Evolutionary conservation across 495 filamentous ascomycete genomes (phyloP).

Genomic region (Podospora australis): DNA sequence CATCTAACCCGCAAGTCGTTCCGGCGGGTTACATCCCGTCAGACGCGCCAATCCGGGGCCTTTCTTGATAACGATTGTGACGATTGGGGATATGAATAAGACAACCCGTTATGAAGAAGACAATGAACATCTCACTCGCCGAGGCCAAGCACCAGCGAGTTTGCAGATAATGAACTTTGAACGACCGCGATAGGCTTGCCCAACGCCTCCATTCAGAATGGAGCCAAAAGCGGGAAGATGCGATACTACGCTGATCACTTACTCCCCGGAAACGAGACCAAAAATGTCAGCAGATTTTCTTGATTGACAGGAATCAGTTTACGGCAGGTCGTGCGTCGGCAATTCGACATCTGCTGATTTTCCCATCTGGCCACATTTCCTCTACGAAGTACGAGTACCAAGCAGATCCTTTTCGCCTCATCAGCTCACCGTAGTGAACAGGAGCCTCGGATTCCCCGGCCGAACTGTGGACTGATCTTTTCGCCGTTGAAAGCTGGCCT

Average conservation of each 20-base stretch:
- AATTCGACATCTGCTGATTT: conserved; percentile 26
- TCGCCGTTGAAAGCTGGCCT: too few relatives aligned
- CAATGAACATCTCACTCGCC: conserved; percentile 2
- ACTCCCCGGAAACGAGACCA: neutral
- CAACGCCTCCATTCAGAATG: too few relatives aligned
- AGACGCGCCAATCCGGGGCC: neutral
- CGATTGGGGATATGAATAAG: conserved; percentile 4
- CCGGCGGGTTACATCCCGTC: conserved; percentile 3
- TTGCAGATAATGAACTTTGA: too few relatives aligned
- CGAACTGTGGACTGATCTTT: neutral
- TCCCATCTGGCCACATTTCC: conserved; percentile 27
- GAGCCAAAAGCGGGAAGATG: neutral
- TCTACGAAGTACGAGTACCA: conserved; percentile 3
- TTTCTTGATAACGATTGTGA: too few relatives aligned
- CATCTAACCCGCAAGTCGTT: too few relatives aligned
- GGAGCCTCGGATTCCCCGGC: too few relatives aligned
- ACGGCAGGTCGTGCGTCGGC: conserved; percentile 19
- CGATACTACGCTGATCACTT: neutral
- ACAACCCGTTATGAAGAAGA: neutral
- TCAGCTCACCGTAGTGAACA: too few relatives aligned
- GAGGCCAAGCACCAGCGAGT: neutral
- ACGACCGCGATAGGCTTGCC: too few relatives aligned
- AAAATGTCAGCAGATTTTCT: conserved; percentile 8
- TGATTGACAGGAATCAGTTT: conserved; percentile 18
- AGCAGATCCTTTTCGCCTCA: too few relatives aligned